Conservation (phyloP, 208 protist species). For the Phytomonas serpens region DNA sequence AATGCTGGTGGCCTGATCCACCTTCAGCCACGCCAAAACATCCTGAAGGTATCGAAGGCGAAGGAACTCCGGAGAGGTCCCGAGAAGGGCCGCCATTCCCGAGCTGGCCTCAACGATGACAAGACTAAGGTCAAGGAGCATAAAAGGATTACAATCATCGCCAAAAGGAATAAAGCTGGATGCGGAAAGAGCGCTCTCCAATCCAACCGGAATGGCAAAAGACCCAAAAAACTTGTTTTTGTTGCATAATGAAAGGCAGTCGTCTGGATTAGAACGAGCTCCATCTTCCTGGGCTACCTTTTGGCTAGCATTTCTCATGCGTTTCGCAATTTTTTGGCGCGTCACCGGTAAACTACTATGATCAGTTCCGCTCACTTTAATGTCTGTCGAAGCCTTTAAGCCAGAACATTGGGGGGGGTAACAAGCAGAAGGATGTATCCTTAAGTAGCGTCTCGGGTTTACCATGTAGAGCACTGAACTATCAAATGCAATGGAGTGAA, state of each 20-base stretch:
- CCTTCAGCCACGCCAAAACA: constrained; percentile 36
- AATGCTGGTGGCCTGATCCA: constrained; percentile 18
- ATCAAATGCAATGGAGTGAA: neutral
- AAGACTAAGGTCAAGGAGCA: constrained; percentile 25
- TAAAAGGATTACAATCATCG: constrained; percentile 29
- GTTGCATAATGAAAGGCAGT: neutral
- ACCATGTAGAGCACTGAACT: neutral
- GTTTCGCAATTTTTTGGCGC: neutral
- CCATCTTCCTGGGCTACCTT: neutral
- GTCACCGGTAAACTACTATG: neutral
- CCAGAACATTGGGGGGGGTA: neutral
- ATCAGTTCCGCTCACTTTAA: neutral
- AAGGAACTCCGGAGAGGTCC: constrained; percentile 23
- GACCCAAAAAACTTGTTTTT: neutral
- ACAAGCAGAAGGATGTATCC: neutral
- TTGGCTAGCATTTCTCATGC: neutral
- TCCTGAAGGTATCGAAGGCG: constrained; percentile 24
- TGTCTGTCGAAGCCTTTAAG: neutral
- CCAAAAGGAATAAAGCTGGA: constrained; percentile 11
- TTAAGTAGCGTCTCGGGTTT: neutral
- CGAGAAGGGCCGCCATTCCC: constrained; percentile 34
- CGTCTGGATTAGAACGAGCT: neutral
- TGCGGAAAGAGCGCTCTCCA: neutral
- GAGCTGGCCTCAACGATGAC: constrained; percentile 44
- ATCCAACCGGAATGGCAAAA: neutral